Conservation (phyloP, 345 rosid species). For the Erysimum cheiranthoides region DNA sequence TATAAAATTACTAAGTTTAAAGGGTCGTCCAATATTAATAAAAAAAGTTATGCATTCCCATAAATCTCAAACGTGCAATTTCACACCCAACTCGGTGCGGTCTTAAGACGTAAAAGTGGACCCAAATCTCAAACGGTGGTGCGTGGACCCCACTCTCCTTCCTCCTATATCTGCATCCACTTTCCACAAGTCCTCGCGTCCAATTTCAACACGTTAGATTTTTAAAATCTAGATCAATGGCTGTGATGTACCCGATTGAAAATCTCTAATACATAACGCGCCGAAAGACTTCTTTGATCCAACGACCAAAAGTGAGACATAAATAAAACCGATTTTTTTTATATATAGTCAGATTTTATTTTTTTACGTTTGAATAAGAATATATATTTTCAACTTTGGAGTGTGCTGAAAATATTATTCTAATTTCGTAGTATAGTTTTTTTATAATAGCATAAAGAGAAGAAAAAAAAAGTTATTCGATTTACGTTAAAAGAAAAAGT, state of each 20-base stretch:
- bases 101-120: constrained; percentile 29
- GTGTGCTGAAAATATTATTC: constrained; percentile 26
- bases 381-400: constrained; percentile 37
- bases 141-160: constrained; percentile 36
- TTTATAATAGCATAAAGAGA: constrained; percentile 33
- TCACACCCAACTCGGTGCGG: constrained; percentile 33
- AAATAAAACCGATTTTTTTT: not conserved
- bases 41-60: not conserved
- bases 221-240: constrained; percentile 12
- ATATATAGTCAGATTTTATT: not conserved
- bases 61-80: constrained; percentile 33
- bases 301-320: constrained; percentile 26
- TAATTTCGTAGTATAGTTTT: constrained; percentile 35
- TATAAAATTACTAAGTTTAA: not conserved
- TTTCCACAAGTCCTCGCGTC: constrained; percentile 35
- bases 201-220: constrained; percentile 10
- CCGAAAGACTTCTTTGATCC: constrained; percentile 47
- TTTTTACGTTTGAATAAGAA: not conserved
- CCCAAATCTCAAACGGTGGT: constrained; percentile 26
- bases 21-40: not conserved
- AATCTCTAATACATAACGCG: constrained; percentile 32
- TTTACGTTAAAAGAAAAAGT: constrained; percentile 34
- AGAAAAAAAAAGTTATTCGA: constrained; percentile 32
- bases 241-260: constrained; percentile 1
- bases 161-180: constrained; percentile 36